These are phyloP conservation scores for Monilinia aucupariae DNA, from an alignment of 2,329 filamentous ascomycete genomes.

Conservation along the genomic window DNA sequence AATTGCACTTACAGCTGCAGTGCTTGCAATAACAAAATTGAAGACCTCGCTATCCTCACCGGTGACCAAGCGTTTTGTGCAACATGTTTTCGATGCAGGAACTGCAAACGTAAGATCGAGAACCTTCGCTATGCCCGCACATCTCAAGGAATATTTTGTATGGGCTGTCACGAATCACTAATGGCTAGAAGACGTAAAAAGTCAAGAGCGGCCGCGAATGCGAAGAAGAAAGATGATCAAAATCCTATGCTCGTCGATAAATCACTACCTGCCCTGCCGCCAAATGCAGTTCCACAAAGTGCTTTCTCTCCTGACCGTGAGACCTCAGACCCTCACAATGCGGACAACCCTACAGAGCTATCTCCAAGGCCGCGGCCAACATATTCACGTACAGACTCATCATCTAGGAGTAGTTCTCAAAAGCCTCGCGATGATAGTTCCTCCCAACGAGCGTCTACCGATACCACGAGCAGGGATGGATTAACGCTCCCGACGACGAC, in stretches of 20 bases:
- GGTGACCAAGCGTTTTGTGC: slow-evolving; percentile 98
- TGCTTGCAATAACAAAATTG: slow-evolving; percentile 94
- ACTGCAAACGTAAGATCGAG: slow-evolving; percentile 98
- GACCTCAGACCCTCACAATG: slow-evolving; percentile 54
- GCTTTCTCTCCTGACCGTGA: slow-evolving; percentile 54
- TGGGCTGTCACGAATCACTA: slow-evolving; percentile 95
- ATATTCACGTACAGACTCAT: slow-evolving; percentile 48
- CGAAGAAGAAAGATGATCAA: slow-evolving; percentile 59
- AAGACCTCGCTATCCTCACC: slow-evolving; percentile 93
- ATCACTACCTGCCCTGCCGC: slow-evolving; percentile 83
- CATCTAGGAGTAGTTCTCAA: slow-evolving; percentile 48
- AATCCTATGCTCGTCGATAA: slow-evolving; percentile 77
- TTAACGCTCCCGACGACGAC: slow-evolving; percentile 67
- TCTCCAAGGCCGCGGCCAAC: slow-evolving; percentile 55
- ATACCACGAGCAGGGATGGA: slow-evolving; percentile 47
- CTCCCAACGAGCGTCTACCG: slow-evolving; percentile 46
- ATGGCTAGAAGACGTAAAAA: slow-evolving; percentile 91
- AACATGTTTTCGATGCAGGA: slow-evolving; percentile 93
- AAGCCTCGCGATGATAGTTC: slow-evolving; percentile 42
- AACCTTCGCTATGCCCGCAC: slow-evolving; percentile 96
- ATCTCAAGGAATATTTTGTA: slow-evolving; percentile 98
- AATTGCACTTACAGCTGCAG: slow-evolving; percentile 99
- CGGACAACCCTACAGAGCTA: slow-evolving; percentile 63
- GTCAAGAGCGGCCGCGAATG: slow-evolving; percentile 59
- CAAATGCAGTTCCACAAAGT: slow-evolving; percentile 60